These are phyloP conservation scores for Hanseniaspora occidentalis DNA, from an alignment of 805 yeast species.

Conservation along the genomic window DNA sequence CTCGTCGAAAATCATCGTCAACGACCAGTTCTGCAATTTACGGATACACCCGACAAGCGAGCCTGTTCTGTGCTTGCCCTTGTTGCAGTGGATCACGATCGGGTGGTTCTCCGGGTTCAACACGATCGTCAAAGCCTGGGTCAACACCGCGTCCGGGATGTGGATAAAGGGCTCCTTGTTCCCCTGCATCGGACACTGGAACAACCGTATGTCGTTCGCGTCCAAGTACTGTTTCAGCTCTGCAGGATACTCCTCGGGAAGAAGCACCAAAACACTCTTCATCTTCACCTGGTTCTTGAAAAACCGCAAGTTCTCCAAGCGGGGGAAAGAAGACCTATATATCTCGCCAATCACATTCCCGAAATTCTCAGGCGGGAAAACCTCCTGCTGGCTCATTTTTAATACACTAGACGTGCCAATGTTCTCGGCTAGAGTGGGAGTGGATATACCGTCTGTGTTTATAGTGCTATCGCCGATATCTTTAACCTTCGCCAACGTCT, in stretches of 20 bases:
- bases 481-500: no score
- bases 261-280: conserved; percentile 67
- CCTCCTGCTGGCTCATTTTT: conserved; percentile 7
- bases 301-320: conserved; percentile 68
- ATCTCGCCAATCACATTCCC: conserved; percentile 68
- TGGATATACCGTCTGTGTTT: no score
- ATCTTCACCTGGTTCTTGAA: conserved; percentile 43
- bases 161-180: conserved; percentile 91
- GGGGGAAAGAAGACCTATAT: conserved; percentile 83
- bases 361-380: conserved; percentile 78
- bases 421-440: no score
- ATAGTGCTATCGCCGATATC: no score
- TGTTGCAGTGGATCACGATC: conserved; percentile 81
- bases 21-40: conserved; percentile 81
- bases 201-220: conserved; percentile 50
- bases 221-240: conserved; percentile 56
- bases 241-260: conserved; percentile 84
- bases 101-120: conserved; percentile 85
- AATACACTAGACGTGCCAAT: no score
- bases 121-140: conserved; percentile 70
- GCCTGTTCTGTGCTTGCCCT: conserved; percentile 96
- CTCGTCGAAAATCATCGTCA: conserved; percentile 91
- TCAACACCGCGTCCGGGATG: conserved; percentile 52
- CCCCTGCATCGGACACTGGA: conserved; percentile 88
- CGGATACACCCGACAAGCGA: conserved; percentile 90